Evolutionary conservation across 352 stramenopile genomes (phyloP).

Genomic region (Globisporangium cylindrosporum): DNA sequence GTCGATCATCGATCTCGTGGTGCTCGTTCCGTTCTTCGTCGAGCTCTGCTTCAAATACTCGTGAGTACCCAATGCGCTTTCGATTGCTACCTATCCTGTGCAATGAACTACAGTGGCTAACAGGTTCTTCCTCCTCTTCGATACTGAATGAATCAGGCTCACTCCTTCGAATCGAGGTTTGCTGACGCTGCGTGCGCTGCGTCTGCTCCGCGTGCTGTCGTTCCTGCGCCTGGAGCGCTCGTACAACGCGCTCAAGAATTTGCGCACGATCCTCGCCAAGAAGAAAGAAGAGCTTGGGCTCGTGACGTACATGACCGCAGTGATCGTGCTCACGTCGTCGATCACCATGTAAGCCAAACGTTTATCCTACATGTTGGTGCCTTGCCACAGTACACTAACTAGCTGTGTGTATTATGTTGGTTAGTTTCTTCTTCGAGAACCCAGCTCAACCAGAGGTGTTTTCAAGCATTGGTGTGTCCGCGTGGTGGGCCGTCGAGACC

Average conservation of each 20-base stretch:
- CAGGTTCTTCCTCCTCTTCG: not conserved
- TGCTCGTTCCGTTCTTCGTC: slow-evolving; percentile 77
- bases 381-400: not conserved
- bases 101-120: not conserved
- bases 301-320: slow-evolving; percentile 75
- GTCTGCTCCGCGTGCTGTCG: slow-evolving; percentile 74
- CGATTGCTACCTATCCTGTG: not conserved
- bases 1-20: slow-evolving; percentile 76
- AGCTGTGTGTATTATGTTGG: not conserved
- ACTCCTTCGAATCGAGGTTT: slow-evolving; percentile 32
- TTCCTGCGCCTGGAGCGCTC: slow-evolving; percentile 77
- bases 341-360: slow-evolving; percentile 70
- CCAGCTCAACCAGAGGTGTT: slow-evolving; percentile 69
- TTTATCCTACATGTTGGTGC: not conserved
- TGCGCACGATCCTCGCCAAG: slow-evolving; percentile 66
- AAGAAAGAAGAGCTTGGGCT: slow-evolving; percentile 79
- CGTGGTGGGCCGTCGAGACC: slow-evolving; percentile 80
- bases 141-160: slow-evolving; percentile 7
- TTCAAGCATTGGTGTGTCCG: slow-evolving; percentile 68
- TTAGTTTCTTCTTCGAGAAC: slow-evolving; percentile 81
- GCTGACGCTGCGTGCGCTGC: slow-evolving; percentile 67
- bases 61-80: slow-evolving; percentile 29
- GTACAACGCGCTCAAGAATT: slow-evolving; percentile 75
- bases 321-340: slow-evolving; percentile 76
- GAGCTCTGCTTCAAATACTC: slow-evolving; percentile 69